These are phyloP conservation scores for Trichocomaceae sp. DNA, from an alignment of 2,329 filamentous ascomycete species.

Conservation along the genomic window DNA sequence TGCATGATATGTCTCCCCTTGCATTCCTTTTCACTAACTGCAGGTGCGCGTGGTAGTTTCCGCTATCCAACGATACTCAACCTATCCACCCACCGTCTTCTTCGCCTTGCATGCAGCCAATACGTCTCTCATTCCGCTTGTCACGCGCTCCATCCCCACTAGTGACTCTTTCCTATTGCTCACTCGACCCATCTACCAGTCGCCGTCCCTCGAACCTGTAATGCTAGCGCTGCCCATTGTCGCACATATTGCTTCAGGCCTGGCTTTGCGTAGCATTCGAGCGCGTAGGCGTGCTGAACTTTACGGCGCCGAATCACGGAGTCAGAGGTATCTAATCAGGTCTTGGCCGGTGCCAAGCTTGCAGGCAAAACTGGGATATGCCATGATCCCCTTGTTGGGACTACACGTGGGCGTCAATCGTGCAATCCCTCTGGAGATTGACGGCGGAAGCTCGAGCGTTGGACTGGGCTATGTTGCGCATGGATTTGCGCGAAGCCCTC, in stretches of 20 bases:
- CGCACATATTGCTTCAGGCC: constrained; percentile 68
- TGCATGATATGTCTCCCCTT: neutral
- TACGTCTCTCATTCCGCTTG: constrained; percentile 71
- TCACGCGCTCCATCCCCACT: constrained; percentile 63
- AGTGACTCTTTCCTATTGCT: constrained; percentile 84
- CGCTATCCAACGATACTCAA: constrained; percentile 79
- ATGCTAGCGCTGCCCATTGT: constrained; percentile 69
- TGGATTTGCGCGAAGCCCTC: constrained; percentile 67
- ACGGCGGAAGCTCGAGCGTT: constrained; percentile 81
- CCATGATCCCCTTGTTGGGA: constrained; percentile 57
- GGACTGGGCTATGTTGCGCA: constrained; percentile 78
- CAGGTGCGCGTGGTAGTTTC: constrained; percentile 47
- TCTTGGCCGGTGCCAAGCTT: constrained; percentile 67
- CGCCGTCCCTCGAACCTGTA: constrained; percentile 68
- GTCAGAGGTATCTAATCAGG: constrained; percentile 40
- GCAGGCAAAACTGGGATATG: constrained; percentile 67
- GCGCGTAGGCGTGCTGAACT: constrained; percentile 63
- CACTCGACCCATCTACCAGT: constrained; percentile 88
- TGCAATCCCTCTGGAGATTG: constrained; percentile 63
- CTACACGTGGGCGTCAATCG: constrained; percentile 73
- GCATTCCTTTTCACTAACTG: constrained; percentile 5
- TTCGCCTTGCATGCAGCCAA: constrained; percentile 71
- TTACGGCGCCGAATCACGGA: constrained; percentile 63
- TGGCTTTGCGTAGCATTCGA: constrained; percentile 69
- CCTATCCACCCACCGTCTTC: constrained; percentile 75